Evolutionary conservation across 805 yeast genomes (phyloP), one percentile per base, ranked within the genome.

Genomic region (Maudiozyma serrabonitensis): DNA sequence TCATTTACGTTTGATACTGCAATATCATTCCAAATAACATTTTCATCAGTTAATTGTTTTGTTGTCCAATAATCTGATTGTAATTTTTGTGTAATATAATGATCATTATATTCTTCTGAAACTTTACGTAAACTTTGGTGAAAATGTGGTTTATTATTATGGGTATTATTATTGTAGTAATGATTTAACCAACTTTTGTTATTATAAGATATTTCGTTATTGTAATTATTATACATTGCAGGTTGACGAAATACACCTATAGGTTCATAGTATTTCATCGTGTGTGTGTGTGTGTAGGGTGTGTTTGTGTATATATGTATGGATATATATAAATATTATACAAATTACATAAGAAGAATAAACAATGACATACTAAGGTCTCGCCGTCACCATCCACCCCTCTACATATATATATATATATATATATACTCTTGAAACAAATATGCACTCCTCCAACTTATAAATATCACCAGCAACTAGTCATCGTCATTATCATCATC

Each of bases 81-180:
- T 12, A 64, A 50, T 50, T 59, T 62, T 44, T 54, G 55, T 0
- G 66, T 60, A 2, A 57, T 55, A 40, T 56, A 59, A 43, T 46
- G 58, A 45, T 61, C 67, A 47, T 64, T 63, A 45, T 52, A 59
- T 28, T 63, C 64, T 16, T 60, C 61, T 2, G 64, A 59, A 8
- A 54, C 59, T 45, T 58, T 60, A 40, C 66, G 53, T 42, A 63
- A 47, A 31, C 52, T 46, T 13, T 15, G 38, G 4, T 15, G 11
- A 35, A 35, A 35, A 35, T 28, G 32, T 28, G 9, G 32, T 8
- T 28, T 11, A 11, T 35, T 35, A 13, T 7, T n/a, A 35, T 15
- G 15, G 13, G 35, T 32, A 15, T 6, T 15, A 32, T 32, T 43
- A 23, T 52, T 51, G 4, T 60, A 49, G 13, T 50, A 49, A 41